Evolutionary conservation across 768 basidiomycete species (phyloP).

Genomic region (Dictyophora rubrovolvata): DNA sequence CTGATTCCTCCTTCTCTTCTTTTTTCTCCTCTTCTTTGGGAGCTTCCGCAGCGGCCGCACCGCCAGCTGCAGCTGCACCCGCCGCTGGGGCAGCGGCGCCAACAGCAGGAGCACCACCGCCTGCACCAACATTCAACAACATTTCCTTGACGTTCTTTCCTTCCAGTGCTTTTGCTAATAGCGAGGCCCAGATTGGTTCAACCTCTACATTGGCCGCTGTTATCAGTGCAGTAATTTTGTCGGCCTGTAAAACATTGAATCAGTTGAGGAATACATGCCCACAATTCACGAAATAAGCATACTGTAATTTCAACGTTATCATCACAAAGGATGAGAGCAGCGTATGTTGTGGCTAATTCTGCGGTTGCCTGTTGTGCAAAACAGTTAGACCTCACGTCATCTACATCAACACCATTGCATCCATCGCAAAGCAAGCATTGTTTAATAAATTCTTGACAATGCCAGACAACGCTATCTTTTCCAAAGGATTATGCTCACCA

Average conservation of each 20-base stretch:
- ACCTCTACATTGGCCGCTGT: conserved; percentile 74
- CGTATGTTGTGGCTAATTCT: conserved; percentile 92
- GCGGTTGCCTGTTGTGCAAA: conserved; percentile 31
- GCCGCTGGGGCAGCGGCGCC: conserved; percentile 40
- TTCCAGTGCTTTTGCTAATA: conserved; percentile 96
- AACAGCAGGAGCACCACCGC: conserved; percentile 77
- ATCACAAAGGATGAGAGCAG: conserved; percentile 97
- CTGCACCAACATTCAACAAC: conserved; percentile 88
- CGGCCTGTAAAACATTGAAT: conserved; percentile 43
- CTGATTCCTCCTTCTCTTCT: conserved; percentile 82
- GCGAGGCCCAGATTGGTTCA: conserved; percentile 95
- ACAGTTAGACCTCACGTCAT: not conserved
- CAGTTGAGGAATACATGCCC: not conserved
- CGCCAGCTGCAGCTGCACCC: conserved; percentile 46
- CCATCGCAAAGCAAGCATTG: not conserved
- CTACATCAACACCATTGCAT: not conserved
- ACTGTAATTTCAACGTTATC: conserved; percentile 97
- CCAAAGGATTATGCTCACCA: too few species aligned
- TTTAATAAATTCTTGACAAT: not conserved
- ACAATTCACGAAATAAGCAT: conserved; percentile 26
- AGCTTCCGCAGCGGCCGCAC: conserved; percentile 60
- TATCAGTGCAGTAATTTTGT: conserved; percentile 86
- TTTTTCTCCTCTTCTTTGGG: conserved; percentile 76
- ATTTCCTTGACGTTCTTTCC: conserved; percentile 97
- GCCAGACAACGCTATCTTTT: too few species aligned